Conservation (phyloP, 2,329 filamentous ascomycete genomes). For the Colletotrichum simmondsii region DNA sequence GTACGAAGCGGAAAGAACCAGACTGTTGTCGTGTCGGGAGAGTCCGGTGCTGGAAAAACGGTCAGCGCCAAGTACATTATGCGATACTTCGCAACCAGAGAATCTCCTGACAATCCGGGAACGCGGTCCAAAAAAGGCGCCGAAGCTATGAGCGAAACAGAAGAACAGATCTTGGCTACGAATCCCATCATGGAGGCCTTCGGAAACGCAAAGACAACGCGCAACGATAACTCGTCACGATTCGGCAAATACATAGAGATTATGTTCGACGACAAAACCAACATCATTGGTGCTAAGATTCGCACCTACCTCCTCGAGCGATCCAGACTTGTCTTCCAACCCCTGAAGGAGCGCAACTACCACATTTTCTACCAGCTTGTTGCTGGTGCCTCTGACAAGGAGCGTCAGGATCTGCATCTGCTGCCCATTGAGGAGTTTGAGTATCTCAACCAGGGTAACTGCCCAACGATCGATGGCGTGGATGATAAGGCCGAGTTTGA, state of each 20-base stretch:
- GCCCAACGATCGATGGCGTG: slow-evolving; percentile 90
- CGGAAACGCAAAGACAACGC: slow-evolving; percentile 98
- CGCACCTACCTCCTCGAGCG: slow-evolving; percentile 95
- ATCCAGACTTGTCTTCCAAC: slow-evolving; percentile 96
- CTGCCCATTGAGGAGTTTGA: slow-evolving; percentile 90
- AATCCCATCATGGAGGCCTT: slow-evolving; percentile 99
- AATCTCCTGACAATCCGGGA: slow-evolving; percentile 88
- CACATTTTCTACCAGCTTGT: slow-evolving; percentile 99
- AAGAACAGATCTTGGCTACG: slow-evolving; percentile 97
- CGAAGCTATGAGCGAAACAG: slow-evolving; percentile 93
- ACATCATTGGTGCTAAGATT: slow-evolving; percentile 98
- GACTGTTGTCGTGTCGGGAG: slow-evolving; percentile 98
- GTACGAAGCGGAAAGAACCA: slow-evolving; percentile 95
- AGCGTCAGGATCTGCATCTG: slow-evolving; percentile 83
- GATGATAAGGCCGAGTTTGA: slow-evolving; percentile 96
- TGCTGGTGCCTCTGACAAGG: slow-evolving; percentile 86
- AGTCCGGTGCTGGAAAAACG: slow-evolving; percentile 98
- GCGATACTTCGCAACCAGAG: slow-evolving; percentile 98
- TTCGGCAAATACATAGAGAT: slow-evolving; percentile 99
- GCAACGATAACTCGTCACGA: slow-evolving; percentile 98
- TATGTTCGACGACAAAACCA: slow-evolving; percentile 95
- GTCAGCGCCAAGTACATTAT: slow-evolving; percentile 99
- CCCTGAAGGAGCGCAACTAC: slow-evolving; percentile 97
- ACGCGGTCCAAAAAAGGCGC: slow-evolving; percentile 79
- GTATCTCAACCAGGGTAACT: slow-evolving; percentile 94